Evolutionary conservation across 805 yeast genomes (phyloP).

Genomic region (Ogataea glucozyma): DNA sequence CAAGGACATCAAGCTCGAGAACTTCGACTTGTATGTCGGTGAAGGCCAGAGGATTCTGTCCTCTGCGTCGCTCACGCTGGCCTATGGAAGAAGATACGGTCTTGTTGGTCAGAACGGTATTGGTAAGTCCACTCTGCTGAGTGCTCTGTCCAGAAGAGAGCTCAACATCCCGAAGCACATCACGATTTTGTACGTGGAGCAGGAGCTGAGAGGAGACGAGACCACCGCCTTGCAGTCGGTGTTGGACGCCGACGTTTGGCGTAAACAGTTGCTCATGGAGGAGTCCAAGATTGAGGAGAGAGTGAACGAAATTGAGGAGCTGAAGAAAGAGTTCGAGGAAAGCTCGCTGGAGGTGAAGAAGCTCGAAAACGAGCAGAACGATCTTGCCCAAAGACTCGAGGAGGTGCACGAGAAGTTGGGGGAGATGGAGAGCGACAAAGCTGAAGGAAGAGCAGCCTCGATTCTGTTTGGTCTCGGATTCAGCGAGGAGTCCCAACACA

Average conservation of each 20-base stretch:
- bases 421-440: conserved; percentile 97
- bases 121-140: conserved; percentile 92
- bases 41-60: conserved; percentile 91
- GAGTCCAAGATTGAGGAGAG: conserved; percentile 74
- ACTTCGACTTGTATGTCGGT: conserved; percentile 92
- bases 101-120: conserved; percentile 99
- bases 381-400: conserved; percentile 73
- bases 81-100: conserved; percentile 95
- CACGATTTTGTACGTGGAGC: conserved; percentile 95
- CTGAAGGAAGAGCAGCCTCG: conserved; percentile 95
- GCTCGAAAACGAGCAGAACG: conserved; percentile 87
- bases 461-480: conserved; percentile 93
- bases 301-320: conserved; percentile 68
- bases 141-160: conserved; percentile 93
- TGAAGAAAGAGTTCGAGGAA: conserved; percentile 72
- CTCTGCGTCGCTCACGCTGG: conserved; percentile 81
- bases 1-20: conserved; percentile 93
- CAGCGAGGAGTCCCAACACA: conserved; percentile 78
- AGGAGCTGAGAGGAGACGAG: conserved; percentile 94
- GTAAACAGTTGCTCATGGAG: conserved; percentile 82
- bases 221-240: conserved; percentile 90
- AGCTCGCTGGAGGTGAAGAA: conserved; percentile 72
- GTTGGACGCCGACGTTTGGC: conserved; percentile 99
- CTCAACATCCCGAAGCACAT: conserved; percentile 92
- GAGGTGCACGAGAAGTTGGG: conserved; percentile 79